Conservation (phyloP, 148 eudicot species). For the Chenopodium berlandieri region DNA sequence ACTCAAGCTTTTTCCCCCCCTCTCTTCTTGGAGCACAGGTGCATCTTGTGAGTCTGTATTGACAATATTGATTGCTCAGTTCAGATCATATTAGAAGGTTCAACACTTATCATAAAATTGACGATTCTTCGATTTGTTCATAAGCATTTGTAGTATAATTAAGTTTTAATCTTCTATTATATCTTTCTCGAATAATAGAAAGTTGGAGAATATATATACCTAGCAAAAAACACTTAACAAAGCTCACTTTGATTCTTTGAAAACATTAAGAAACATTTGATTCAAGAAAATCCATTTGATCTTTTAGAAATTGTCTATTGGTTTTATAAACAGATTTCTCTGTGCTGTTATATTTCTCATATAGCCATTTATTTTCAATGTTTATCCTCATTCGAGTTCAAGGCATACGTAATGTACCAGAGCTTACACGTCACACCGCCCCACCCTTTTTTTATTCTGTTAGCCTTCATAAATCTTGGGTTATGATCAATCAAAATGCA, state of each 20-base stretch:
- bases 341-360: not conserved
- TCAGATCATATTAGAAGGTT: too few relatives aligned
- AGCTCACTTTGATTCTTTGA: not conserved
- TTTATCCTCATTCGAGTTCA: not conserved
- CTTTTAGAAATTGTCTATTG: not conserved
- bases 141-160: too few relatives aligned
- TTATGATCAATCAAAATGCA: constrained; percentile 29
- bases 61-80: too few relatives aligned
- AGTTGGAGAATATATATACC: too few relatives aligned
- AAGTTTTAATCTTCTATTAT: too few relatives aligned
- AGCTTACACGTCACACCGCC: not conserved
- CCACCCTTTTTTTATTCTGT: not conserved
- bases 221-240: too few relatives aligned
- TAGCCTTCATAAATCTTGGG: not conserved
- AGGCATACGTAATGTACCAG: not conserved
- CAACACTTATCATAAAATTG: too few relatives aligned
- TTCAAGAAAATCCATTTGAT: not conserved
- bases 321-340: not conserved
- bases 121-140: too few relatives aligned
- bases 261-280: not conserved
- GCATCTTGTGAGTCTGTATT: too few relatives aligned
- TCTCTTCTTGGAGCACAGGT: too few relatives aligned
- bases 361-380: not conserved
- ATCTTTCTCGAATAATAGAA: too few relatives aligned
- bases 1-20: too few relatives aligned